Evolutionary conservation across 2,329 filamentous ascomycete genomes (phyloP), one percentile per base, ranked within the genome.

Genomic region (Aspergillus sp.): DNA sequence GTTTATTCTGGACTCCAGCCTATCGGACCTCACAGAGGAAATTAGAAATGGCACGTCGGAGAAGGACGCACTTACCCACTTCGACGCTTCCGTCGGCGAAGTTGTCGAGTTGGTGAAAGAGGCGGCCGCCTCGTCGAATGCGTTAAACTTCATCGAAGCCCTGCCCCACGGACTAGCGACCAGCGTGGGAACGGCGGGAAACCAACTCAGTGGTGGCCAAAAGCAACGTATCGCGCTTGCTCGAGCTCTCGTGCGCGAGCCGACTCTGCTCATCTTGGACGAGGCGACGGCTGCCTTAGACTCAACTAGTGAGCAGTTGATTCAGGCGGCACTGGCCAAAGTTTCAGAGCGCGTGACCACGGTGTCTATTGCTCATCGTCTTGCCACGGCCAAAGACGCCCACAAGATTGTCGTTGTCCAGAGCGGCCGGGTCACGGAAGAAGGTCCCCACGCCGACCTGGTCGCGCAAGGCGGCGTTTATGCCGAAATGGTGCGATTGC

Each of bases 201-300:
- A 65, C 14, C 69, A 69, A 42, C 52, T 74, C 36, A 73, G 71
- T 52, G 91, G 91, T 0, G 92, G 92, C 0, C 92, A 96, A 72
- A 85, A 96, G 75, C 93, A 97, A 75, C 89, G 93, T 63, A 94
- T 96, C 69, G 91, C 92, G 6, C 93, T 96, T 72, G 91, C 92
- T 3, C 83, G 91, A 65, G 92, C 92, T 18, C 85, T 96, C 56
- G 90, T 96, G 26, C 92, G 89, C 10, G 89, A 96, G 68, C 92
- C 92, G 0, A 91, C 90, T 77, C 81, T 96, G 69, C 82, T 97
- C 3, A 69, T 77, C 16, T 63, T 77, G 4, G 74, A 77, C 52
- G 74, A 77, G 60, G 74, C 74, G 2, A 76, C 74, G 0, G 72
- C 74, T 5, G 68, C 74, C 7, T 63, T 77, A 31, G 74, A 76